Conservation (phyloP, 2,329 filamentous ascomycete species). For the Colletotrichum sp. region DNA sequence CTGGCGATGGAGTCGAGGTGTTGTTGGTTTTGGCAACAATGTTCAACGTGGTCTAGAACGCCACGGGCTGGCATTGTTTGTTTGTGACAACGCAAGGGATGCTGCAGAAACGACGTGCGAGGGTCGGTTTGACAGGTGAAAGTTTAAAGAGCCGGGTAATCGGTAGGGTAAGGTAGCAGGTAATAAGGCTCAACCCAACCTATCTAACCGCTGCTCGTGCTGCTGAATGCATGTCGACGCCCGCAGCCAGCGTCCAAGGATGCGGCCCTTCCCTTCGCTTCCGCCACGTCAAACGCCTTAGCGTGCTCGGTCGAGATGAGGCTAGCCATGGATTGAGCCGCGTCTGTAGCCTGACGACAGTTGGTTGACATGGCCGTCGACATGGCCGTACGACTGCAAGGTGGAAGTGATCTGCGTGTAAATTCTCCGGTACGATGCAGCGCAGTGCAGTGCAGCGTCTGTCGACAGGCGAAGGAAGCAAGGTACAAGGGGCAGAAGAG, state of each 20-base stretch:
- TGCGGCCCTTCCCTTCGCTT: neutral
- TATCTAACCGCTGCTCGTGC: neutral
- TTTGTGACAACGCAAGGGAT: neutral
- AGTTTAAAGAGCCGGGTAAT: neutral
- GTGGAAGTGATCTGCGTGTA: neutral
- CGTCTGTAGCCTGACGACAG: neutral
- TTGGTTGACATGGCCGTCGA: neutral
- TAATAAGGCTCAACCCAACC: neutral
- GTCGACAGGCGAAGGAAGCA: neutral
- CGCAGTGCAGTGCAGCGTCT: neutral
- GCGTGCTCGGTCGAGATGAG: neutral
- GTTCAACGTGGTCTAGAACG: neutral
- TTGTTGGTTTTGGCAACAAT: neutral
- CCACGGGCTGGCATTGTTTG: neutral
- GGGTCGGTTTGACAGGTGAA: neutral
- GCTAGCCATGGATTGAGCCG: neutral
- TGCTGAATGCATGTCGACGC: neutral
- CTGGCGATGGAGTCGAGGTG: neutral
- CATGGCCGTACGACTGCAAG: neutral
- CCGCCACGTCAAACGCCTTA: neutral
- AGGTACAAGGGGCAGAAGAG: slow-evolving; percentile 2
- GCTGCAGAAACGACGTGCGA: neutral
- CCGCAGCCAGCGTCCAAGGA: slow-evolving; percentile 1
- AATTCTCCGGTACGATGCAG: neutral
- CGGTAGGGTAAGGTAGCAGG: neutral